Evolutionary conservation across 202 grass and related monocot genomes (phyloP).

Genomic region (Musa balbisiana): DNA sequence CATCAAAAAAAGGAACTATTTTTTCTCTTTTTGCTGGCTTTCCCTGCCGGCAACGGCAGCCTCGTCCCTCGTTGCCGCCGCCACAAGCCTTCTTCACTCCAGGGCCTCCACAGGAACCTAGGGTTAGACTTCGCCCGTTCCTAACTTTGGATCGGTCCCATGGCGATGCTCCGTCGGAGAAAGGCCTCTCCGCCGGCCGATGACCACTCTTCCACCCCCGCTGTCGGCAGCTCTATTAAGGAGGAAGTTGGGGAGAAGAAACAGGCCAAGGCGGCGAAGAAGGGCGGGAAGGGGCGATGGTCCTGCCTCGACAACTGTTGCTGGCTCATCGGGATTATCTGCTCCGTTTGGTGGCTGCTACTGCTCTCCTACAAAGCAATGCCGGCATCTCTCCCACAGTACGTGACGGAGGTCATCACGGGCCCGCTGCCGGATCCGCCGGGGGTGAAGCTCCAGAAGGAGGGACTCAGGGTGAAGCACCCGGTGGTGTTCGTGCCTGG

Average conservation of each 20-base stretch:
- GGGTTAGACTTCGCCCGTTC: no score
- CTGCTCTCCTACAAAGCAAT: conserved; percentile 95
- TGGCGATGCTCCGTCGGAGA: conserved; percentile 73
- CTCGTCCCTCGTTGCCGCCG: no score
- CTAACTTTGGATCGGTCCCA: conserved; percentile 1
- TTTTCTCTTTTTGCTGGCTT: no score
- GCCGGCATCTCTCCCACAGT: conserved; percentile 90
- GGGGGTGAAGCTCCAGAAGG: conserved; percentile 84
- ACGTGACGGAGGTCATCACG: conserved; percentile 89
- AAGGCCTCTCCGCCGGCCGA: conserved; percentile 27
- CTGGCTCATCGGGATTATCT: conserved; percentile 78
- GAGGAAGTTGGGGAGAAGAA: not conserved
- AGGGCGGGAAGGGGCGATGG: conserved; percentile 35
- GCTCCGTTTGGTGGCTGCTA: conserved; percentile 83
- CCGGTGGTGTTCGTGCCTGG: conserved; percentile 96
- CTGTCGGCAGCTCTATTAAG: conserved; percentile 5
- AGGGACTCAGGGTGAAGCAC: conserved; percentile 67
- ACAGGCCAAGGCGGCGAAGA: not conserved
- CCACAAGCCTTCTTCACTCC: no score
- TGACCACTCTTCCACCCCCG: not conserved
- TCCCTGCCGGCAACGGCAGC: no score
- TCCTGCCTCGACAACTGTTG: conserved; percentile 86
- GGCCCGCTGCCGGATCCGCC: conserved; percentile 80
- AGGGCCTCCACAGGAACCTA: no score
- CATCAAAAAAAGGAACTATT: no score